Evolutionary conservation across 2,329 filamentous ascomycete genomes (phyloP), one percentile per base, ranked within the genome.

Genomic region (Juglanconis oblonga): DNA sequence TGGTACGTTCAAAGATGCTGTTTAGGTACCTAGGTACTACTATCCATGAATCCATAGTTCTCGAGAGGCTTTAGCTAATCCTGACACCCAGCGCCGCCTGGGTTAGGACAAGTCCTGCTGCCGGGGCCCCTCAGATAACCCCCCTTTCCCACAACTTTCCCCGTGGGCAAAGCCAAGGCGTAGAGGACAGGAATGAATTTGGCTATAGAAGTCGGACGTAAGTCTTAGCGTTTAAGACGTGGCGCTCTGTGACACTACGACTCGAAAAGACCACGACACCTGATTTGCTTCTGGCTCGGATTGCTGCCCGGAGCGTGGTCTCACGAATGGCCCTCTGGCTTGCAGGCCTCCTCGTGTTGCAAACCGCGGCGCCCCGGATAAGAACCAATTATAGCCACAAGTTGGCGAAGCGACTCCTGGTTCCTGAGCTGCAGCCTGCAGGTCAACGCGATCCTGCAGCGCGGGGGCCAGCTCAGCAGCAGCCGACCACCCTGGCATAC

Each of bases 271-370:
- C 17, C 17, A 31, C 9, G 45, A 13, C 13, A 13, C 9, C 17
- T 31, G 17, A 48, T 31, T 48, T 29, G 45, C 45, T 31, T 48
- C 9, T 31, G 9, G 17, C 17, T 31, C 17, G 17, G 45, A 10
- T 5, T 10, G 9, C 45, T 48, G 45, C 45, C 7, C n/a, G n/a
- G 13, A 17, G 24, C 9, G 24, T 48, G 45, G 45, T 48, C 5
- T 31, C 24, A 47, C 45, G 24, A 31, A 31, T 48, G 45, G 6
- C 45, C n/a, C 17, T 17, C 24, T 31, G 14, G 4, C 48, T 52
- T 36, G 56, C 42, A 48, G 32, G 42, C 49, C 17, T 38, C 7
- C 56, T 58, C 50, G 56, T 48, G 42, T 48, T 48, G 50, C 35
- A 38, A 29, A 29, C n/a, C 38, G 40, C 29, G 44, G 4, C 36